A percentile compares a stretch with the other conserved stretches of the same genome.
Conservation (phyloP, 345 rosid genomes). For the Gossypium stocksii region DNA sequence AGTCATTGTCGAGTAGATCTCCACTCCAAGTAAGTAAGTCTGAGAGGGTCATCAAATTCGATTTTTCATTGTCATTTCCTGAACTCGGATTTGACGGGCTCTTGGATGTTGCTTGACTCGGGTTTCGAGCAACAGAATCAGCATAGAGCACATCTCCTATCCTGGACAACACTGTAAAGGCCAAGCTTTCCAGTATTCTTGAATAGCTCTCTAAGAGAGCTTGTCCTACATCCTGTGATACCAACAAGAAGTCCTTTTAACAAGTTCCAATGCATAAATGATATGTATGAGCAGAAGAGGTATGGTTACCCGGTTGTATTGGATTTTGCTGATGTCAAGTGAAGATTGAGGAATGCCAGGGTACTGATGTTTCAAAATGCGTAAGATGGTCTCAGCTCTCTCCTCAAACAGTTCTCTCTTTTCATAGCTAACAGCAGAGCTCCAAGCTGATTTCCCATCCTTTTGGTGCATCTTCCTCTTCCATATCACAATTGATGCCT, state of each 20-base stretch:
- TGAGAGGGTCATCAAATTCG: conserved; percentile 38
- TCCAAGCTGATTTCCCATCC: conserved; percentile 74
- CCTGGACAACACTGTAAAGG: conserved; percentile 68
- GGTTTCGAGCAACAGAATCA: conserved; percentile 48
- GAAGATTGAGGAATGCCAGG: conserved; percentile 89
- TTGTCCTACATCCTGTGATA: conserved; percentile 75
- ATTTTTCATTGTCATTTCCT: conserved; percentile 10
- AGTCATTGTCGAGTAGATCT: conserved; percentile 21
- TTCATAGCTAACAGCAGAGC: conserved; percentile 76
- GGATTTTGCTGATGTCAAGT: conserved; percentile 85
- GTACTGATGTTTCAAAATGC: conserved; percentile 67
- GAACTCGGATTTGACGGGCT: background rate
- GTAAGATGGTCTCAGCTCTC: conserved; percentile 79
- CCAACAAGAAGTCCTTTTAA: background rate
- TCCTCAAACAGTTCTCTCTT: conserved; percentile 93
- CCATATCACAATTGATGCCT: conserved; percentile 95
- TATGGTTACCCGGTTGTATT: conserved; percentile 53
- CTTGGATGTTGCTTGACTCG: conserved; percentile 27
- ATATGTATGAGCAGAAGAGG: background rate
- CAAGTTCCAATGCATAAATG: background rate
- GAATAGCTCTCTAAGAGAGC: conserved; percentile 92
- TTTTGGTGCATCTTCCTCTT: conserved; percentile 84
- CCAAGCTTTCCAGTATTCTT: conserved; percentile 87
- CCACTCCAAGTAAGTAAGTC: conserved; percentile 67
- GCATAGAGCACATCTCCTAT: conserved; percentile 79